A percentile compares a stretch with the other conserved stretches of the same genome.
These are phyloP conservation scores for Arachis monticola DNA, from an alignment of 331 rosid species.

Conservation along the genomic window DNA sequence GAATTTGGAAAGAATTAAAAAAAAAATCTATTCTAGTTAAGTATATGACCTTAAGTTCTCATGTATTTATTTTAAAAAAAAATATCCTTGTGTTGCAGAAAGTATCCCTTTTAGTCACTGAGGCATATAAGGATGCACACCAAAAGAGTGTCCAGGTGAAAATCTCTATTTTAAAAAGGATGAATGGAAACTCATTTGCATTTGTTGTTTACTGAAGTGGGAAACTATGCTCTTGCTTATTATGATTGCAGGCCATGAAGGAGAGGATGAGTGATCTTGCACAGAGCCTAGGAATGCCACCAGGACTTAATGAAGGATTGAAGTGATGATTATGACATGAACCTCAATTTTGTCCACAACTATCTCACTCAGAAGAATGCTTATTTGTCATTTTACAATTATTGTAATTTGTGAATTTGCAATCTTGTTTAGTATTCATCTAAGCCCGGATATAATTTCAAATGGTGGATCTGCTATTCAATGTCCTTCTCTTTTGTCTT, in stretches of 20 bases:
- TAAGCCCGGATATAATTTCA: slow-evolving; percentile 14
- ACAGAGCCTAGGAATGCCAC: slow-evolving; percentile 83
- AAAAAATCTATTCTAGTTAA: neutral
- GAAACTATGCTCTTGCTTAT: slow-evolving; percentile 27
- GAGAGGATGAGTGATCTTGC: slow-evolving; percentile 89
- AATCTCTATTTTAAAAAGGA: slow-evolving; percentile 1
- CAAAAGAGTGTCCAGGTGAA: slow-evolving; percentile 82
- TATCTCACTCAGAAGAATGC: slow-evolving; percentile 28
- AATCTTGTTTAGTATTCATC: slow-evolving; percentile 25
- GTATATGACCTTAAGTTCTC: neutral
- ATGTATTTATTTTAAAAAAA: neutral
- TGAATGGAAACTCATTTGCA: slow-evolving; percentile 21
- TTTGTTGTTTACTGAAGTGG: slow-evolving; percentile 30
- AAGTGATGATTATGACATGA: slow-evolving; percentile 51
- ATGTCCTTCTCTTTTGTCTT: neutral
- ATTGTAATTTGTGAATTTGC: slow-evolving; percentile 29
- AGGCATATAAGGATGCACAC: slow-evolving; percentile 90
- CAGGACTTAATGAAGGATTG: slow-evolving; percentile 60
- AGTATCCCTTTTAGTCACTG: slow-evolving; percentile 78
- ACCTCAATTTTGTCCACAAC: slow-evolving; percentile 57
- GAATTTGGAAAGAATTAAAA: neutral
- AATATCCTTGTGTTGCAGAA: slow-evolving; percentile 61
- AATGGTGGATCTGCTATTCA: neutral
- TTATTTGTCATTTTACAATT: slow-evolving; percentile 9
- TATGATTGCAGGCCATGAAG: slow-evolving; percentile 76